Evolutionary conservation across 345 rosid genomes (phyloP).

Genomic region (Eucalyptus erythrocorys): DNA sequence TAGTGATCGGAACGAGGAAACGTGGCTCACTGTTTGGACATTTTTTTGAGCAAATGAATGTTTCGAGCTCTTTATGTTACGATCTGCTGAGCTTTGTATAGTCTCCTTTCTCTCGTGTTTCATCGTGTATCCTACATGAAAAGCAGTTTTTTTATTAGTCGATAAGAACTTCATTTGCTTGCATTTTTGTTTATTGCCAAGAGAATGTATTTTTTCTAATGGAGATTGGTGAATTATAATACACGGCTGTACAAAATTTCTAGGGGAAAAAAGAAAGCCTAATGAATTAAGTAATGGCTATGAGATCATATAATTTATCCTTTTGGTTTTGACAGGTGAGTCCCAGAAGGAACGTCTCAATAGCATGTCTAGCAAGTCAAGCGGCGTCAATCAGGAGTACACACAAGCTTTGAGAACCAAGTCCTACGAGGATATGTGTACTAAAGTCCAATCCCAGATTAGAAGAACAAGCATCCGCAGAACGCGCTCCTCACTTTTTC

Average conservation of each 20-base stretch:
- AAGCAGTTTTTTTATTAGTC: not conserved
- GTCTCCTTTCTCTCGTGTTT: not conserved
- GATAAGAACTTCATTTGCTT: not conserved
- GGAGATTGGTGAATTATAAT: not conserved
- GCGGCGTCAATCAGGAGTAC: conserved; percentile 70
- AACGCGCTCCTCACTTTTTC: conserved; percentile 4
- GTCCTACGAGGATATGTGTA: conserved; percentile 65
- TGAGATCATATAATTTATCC: not conserved
- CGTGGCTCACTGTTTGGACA: not conserved
- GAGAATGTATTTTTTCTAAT: not conserved
- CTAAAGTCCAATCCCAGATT: conserved; percentile 39
- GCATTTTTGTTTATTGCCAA: not conserved
- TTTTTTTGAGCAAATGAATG: not conserved
- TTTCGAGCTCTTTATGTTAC: not conserved
- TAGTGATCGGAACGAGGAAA: not conserved
- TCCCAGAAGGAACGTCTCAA: not conserved
- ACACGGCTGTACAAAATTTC: not conserved
- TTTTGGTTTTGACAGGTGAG: not conserved
- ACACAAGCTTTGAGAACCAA: conserved; percentile 68
- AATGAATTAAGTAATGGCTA: not conserved
- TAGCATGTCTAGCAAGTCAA: conserved; percentile 1
- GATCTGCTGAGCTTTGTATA: not conserved
- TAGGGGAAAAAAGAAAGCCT: not conserved
- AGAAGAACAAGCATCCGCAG: conserved; percentile 3
- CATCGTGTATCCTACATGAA: not conserved